Percentiles rank a stretch among this genome's conserved stretches.
Evolutionary conservation across 192 early-diverging fungal genomes (phyloP).

Genomic region (Backusella psychrophila): DNA sequence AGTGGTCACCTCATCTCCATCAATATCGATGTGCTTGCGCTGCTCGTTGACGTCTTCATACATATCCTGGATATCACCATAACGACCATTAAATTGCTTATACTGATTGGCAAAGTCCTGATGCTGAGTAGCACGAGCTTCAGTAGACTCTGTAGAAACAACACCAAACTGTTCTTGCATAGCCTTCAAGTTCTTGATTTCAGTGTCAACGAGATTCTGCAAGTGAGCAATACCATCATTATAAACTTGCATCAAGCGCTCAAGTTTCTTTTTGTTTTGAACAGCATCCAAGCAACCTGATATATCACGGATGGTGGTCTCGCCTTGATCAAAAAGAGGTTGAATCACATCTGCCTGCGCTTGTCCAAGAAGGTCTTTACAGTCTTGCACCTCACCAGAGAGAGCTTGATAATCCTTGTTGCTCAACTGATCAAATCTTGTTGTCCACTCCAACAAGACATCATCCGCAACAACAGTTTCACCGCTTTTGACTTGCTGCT

Average conservation of each 20-base stretch:
- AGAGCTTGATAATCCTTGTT: neutral
- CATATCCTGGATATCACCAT: neutral
- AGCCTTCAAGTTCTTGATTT: neutral
- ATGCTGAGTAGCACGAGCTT: neutral
- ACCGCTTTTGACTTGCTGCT: neutral
- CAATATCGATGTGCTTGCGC: neutral
- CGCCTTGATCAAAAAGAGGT: neutral
- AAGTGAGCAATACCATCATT: neutral
- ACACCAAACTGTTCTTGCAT: conserved; percentile 3
- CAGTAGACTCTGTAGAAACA: neutral
- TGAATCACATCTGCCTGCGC: neutral
- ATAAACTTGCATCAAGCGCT: neutral
- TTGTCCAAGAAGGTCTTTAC: neutral
- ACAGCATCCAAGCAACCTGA: neutral
- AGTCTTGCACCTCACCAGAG: neutral
- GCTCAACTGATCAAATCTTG: conserved; percentile 3
- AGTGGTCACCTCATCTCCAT: neutral
- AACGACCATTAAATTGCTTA: neutral
- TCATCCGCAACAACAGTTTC: conserved; percentile 4
- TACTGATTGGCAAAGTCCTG: neutral
- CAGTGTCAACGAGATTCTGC: neutral
- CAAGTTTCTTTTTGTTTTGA: neutral
- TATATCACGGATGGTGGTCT: neutral
- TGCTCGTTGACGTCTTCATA: neutral
- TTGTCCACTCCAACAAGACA: conserved; percentile 1